Percentiles rank a stretch among this genome's conserved stretches.
Conservation (phyloP, 768 basidiomycete species). For the Candolleomyces efflorescens region DNA sequence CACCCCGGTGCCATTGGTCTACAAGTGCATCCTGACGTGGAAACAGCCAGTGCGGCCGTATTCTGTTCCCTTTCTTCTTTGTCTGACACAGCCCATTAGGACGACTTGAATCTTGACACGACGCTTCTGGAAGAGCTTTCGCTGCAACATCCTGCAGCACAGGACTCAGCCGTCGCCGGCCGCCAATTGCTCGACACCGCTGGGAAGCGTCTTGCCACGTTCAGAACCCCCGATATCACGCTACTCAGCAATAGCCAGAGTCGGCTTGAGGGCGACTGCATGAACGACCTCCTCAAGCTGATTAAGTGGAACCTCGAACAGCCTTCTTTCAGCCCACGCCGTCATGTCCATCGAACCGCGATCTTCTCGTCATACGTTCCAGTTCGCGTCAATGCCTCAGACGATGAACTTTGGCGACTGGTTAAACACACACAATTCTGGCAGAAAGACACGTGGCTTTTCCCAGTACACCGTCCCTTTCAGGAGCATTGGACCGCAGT, state of each 20-base stretch:
- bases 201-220: neutral
- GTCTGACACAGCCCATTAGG: too few species aligned
- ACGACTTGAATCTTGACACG: too few species aligned
- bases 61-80: too few species aligned
- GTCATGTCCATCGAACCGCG: neutral
- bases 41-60: too few species aligned
- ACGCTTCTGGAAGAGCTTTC: too few species aligned
- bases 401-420: neutral
- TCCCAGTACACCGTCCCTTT: neutral
- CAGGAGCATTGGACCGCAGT: neutral
- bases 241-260: neutral
- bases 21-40: too few species aligned
- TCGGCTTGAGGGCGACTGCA: neutral
- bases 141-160: too few species aligned
- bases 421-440: neutral
- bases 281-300: neutral
- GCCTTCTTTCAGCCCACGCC: neutral
- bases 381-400: too few species aligned
- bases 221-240: neutral
- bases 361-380: neutral
- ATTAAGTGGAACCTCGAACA: neutral
- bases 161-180: neutral
- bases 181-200: neutral
- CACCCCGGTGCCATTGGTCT: too few species aligned
- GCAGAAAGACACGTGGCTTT: neutral